Percentiles rank a stretch among this genome's conserved stretches.
phyloP scores from a whole-genome alignment of 805 yeast genomes.

The Komagataella pseudopastoris region DNA sequence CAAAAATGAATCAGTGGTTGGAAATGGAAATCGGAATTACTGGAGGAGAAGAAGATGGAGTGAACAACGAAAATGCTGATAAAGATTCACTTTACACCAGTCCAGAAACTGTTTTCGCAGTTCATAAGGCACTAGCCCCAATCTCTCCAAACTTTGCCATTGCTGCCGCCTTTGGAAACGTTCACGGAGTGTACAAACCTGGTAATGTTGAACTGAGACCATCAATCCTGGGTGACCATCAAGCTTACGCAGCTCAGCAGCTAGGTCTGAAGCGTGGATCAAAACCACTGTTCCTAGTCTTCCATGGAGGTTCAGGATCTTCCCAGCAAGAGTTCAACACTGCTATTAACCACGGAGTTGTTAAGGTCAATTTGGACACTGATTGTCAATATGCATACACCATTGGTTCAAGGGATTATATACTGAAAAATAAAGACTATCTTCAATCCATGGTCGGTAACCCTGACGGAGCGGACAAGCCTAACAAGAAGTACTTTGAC shows the following conservation, averaged over 20 bases:
- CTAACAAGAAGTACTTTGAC: constrained; percentile 99
- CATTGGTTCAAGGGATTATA: constrained; percentile 94
- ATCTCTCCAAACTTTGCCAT: constrained; percentile 97
- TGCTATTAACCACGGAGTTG: constrained; percentile 90
- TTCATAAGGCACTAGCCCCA: constrained; percentile 79
- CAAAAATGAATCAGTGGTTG: constrained; percentile 92
- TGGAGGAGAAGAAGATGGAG: constrained; percentile 99
- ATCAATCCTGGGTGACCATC: constrained; percentile 91
- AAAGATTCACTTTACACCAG: constrained; percentile 84
- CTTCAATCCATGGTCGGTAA: constrained; percentile 82
- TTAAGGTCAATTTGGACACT: constrained; percentile 97
- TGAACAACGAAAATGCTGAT: constrained; percentile 89
- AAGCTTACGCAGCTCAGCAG: constrained; percentile 69
- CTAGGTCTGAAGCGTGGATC: constrained; percentile 33
- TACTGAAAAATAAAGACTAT: constrained; percentile 93
- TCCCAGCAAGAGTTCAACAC: constrained; percentile 80
- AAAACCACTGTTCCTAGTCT: constrained; percentile 87
- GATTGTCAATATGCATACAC: constrained; percentile 98
- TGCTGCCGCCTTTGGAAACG: constrained; percentile 99
- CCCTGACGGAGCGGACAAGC: constrained; percentile 98
- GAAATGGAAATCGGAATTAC: constrained; percentile 99
- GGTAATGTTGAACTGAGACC: constrained; percentile 95
- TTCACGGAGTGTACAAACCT: constrained; percentile 99
- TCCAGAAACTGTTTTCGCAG: constrained; percentile 88
- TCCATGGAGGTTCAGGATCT: constrained; percentile 99